Conservation (phyloP, 2,329 filamentous ascomycete species). For the Microsporum ferrugineum region DNA sequence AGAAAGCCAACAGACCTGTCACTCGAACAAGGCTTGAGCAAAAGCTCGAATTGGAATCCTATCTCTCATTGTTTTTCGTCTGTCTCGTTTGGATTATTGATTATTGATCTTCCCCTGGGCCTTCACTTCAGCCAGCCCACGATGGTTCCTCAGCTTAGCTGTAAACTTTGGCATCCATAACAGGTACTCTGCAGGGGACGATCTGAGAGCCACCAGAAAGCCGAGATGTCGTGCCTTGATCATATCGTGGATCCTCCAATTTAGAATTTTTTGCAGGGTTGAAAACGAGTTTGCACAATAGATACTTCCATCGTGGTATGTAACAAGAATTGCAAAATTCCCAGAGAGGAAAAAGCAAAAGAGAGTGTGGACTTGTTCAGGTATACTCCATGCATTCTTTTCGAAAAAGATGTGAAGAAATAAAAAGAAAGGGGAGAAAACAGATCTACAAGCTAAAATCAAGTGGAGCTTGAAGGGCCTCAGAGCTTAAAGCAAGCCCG, state of each 20-base stretch:
- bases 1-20: neutral
- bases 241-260: neutral
- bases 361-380: neutral
- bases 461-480: neutral
- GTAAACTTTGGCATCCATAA: neutral
- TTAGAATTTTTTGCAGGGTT: neutral
- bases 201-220: neutral
- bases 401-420: neutral
- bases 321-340: too few species aligned
- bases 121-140: neutral
- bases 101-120: neutral
- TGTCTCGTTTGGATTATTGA: neutral
- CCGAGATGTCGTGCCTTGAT: slow-evolving; percentile 1
- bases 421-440: neutral
- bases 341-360: neutral
- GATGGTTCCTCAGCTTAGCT: neutral
- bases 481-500: neutral
- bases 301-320: neutral
- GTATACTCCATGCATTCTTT: neutral
- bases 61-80: neutral
- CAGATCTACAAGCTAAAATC: neutral
- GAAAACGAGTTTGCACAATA: neutral
- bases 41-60: neutral
- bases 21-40: neutral
- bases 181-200: slow-evolving; percentile 2